Evolutionary conservation across 1,284 basidiomycete genomes (phyloP).

Genomic region (Inonotus hispidus): DNA sequence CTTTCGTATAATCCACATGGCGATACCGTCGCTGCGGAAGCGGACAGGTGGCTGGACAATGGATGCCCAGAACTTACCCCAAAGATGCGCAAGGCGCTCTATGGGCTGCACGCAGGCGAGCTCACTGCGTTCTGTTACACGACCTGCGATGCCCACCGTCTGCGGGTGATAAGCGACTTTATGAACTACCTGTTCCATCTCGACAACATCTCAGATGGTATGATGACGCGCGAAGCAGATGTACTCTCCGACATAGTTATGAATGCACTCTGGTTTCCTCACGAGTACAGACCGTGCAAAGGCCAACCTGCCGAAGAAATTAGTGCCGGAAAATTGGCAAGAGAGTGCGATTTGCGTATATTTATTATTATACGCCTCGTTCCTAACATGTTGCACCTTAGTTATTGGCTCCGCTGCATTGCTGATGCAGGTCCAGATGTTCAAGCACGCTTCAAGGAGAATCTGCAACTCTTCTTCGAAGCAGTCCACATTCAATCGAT

Average conservation of each 20-base stretch:
- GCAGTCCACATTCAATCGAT: conserved; percentile 32
- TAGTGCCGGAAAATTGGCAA: conserved; percentile 28
- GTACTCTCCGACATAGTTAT: conserved; percentile 32
- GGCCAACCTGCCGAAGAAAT: conserved; percentile 21
- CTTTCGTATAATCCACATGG: conserved; percentile 47
- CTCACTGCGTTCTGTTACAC: conserved; percentile 64
- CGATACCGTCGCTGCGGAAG: conserved; percentile 48
- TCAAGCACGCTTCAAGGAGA: conserved; percentile 32
- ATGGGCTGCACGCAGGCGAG: conserved; percentile 58
- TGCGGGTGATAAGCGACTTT: conserved; percentile 50
- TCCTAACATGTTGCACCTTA: conserved; percentile 13
- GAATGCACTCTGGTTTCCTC: conserved; percentile 34
- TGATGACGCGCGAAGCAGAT: conserved; percentile 29
- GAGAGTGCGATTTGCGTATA: conserved; percentile 26
- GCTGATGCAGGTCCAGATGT: conserved; percentile 24
- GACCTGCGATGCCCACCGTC: conserved; percentile 42
- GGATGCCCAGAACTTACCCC: conserved; percentile 44
- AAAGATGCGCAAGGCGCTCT: conserved; percentile 45
- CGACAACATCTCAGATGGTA: conserved; percentile 35
- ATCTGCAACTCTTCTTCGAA: conserved; percentile 34
- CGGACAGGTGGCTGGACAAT: conserved; percentile 50
- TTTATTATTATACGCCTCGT: conserved; percentile 1
- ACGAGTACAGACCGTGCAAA: conserved; percentile 28
- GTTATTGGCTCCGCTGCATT: conserved; percentile 34
- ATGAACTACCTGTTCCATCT: conserved; percentile 36